These are phyloP conservation scores for Arctium minus DNA, from an alignment of 129 eudicot species.

Conservation along the genomic window DNA sequence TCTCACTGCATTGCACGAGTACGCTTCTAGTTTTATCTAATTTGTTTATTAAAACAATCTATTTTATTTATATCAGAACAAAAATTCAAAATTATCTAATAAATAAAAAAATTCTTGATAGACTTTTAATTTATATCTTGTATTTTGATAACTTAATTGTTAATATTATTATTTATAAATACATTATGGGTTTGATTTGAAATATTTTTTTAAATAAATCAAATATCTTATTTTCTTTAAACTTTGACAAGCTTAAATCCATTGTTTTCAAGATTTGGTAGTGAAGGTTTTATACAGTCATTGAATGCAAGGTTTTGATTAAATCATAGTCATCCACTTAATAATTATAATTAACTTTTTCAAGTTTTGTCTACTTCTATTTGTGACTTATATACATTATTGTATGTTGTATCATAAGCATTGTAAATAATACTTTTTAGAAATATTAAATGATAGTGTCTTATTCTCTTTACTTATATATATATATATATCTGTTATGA, in stretches of 20 bases:
- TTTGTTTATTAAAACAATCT: too few species aligned
- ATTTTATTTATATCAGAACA: too few species aligned
- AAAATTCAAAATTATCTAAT: not conserved
- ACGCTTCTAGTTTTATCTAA: too few species aligned
- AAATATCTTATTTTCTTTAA: not conserved
- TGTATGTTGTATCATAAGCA: not conserved
- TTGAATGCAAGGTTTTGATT: slow-evolving; percentile 1
- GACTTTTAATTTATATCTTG: not conserved
- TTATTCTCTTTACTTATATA: not conserved
- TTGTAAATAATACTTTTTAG: not conserved
- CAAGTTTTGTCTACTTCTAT: slow-evolving; percentile 11
- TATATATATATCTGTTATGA: not conserved
- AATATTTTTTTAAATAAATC: not conserved
- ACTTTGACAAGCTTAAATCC: not conserved
- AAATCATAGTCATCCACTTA: slow-evolving; percentile 7
- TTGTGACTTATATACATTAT: not conserved
- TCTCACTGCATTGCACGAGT: too few species aligned
- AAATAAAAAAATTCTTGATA: not conserved
- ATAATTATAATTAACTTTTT: slow-evolving; percentile 6
- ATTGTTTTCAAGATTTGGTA: not conserved
- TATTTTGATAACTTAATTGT: not conserved
- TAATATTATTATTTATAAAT: too few species aligned
- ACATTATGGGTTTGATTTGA: not conserved
- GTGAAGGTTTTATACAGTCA: slow-evolving; percentile 3
- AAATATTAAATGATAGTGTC: not conserved